A percentile compares a stretch with the other conserved stretches of the same genome.
Evolutionary conservation across 1,139 yeast genomes (phyloP).

Genomic region (Diutina siamensis): DNA sequence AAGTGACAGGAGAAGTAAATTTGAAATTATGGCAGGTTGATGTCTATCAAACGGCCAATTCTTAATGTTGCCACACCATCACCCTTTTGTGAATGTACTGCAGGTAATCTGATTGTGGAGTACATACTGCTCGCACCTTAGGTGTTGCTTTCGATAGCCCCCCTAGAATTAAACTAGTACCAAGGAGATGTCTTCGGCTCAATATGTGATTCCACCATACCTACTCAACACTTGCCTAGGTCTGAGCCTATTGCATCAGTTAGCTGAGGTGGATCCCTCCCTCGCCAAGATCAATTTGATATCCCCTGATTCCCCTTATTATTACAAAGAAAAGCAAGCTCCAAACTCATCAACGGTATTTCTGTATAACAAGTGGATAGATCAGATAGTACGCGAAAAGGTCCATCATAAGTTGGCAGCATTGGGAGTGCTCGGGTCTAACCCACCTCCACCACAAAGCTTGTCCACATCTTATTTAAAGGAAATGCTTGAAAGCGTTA

Average conservation of each 20-base stretch:
- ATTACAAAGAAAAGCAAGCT: conserved; percentile 13
- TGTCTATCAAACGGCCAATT: neutral
- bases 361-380: conserved; percentile 21
- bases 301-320: conserved; percentile 9
- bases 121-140: neutral
- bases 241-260: conserved; percentile 18
- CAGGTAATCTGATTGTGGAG: neutral
- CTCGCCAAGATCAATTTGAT: conserved; percentile 21
- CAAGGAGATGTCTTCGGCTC: neutral
- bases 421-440: conserved; percentile 27
- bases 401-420: conserved; percentile 25
- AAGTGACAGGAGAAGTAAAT: neutral
- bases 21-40: neutral
- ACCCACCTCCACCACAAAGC: conserved; percentile 18
- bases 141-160: too few relatives aligned
- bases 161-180: too few relatives aligned
- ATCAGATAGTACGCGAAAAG: conserved; percentile 25
- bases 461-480: conserved; percentile 19
- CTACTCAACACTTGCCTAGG: conserved; percentile 29
- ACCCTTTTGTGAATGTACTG: neutral
- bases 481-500: conserved; percentile 24
- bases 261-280: conserved; percentile 15
- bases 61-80: too few relatives aligned
- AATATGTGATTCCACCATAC: conserved; percentile 33
- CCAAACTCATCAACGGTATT: conserved; percentile 11